Base-by-base conservation (phyloP, 306 rosid genomes). In the Glycine tomentella region DNA sequence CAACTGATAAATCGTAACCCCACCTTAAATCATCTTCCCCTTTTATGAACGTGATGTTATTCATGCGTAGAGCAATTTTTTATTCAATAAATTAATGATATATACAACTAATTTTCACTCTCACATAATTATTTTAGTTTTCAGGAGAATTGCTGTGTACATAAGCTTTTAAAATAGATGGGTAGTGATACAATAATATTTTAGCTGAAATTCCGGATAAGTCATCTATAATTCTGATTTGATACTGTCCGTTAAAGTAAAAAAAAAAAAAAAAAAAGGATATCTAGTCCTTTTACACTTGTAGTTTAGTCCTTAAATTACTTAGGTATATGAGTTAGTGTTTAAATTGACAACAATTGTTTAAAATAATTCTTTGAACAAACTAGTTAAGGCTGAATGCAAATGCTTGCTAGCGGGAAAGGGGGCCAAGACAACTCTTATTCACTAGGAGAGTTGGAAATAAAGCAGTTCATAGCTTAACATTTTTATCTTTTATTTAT, bases 1-100 rank as follows among this genome's bases (percentile, higher is more conserved):
- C 73, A 70, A 49, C 63, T 75, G 67, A 17, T 56, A 59, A 75
- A 58, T 20, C 76, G 0, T 63, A 36, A 16, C 51, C 46, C 49
- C 59, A 42, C 67, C 64, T 52, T 38, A 38, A 38, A 38, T 38
- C 44, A 38, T 38, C 44, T 38, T 38, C 6, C 44, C 44, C 44
- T 38, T 38, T 72, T 9, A n/a, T 5, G 4, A 76, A 49, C 53
- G 9, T 10, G 9, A 13, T 77, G 36, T 50, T 8, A 62, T 51
- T 62, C 38, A 31, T 48, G 8, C 12, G 1, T 1, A 1, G 7
- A 42, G 7, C 46, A 42, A 34, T 34, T 34, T 8, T 64, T 15
- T 2, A 49, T 64, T 63, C 51, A 49, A 49, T 48, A 53, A 31
- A 33, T 33, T 61, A 20, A 11, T 9, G 6, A 61, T 62, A 33